Conservation (phyloP, 2,329 filamentous ascomycete genomes). For the Aspergillus spinulosporus region DNA sequence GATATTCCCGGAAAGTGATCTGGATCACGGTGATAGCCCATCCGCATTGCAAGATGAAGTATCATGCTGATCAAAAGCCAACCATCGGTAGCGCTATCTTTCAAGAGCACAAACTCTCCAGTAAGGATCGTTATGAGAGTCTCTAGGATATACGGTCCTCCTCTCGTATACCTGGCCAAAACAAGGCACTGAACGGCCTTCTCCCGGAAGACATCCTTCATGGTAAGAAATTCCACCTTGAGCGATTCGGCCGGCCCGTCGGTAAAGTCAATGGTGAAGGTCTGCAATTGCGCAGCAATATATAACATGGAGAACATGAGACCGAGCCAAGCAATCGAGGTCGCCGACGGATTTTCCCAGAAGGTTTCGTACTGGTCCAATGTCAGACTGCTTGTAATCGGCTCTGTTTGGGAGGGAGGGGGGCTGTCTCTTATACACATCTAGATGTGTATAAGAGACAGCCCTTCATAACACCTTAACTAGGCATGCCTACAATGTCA, state of each 20-base stretch:
- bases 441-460: no score
- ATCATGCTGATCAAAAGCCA: neutral
- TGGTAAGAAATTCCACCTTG: constrained; percentile 1
- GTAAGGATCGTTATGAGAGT: neutral
- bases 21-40: neutral
- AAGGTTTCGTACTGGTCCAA: neutral
- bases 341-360: neutral
- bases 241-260: neutral
- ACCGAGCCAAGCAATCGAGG: neutral
- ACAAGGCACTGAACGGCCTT: neutral
- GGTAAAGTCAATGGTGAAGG: neutral
- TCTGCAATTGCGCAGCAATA: constrained; percentile 2
- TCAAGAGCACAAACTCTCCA: neutral
- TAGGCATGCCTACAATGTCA: no score
- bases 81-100: constrained; percentile 1
- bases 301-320: constrained; percentile 2
- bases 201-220: constrained; percentile 3
- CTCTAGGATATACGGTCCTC: neutral
- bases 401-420: neutral
- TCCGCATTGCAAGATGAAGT: neutral
- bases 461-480: no score
- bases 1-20: neutral
- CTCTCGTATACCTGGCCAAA: neutral
- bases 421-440: no score
- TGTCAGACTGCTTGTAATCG: neutral